A percentile compares a stretch with the other conserved stretches of the same genome.
Conservation (phyloP, 768 basidiomycete species). For the Naganishia kalamii region DNA sequence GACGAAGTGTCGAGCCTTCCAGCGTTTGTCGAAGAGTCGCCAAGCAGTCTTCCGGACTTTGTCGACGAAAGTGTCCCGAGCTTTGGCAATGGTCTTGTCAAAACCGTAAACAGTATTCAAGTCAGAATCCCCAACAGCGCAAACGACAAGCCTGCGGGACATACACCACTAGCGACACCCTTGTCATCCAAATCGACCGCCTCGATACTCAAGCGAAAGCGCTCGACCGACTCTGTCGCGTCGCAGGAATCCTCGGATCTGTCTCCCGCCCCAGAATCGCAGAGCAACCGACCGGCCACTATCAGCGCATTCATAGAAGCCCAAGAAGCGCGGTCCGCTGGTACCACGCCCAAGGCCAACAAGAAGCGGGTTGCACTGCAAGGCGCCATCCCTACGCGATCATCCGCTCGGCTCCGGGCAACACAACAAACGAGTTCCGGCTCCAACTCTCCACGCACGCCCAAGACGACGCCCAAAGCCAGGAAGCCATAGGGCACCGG, state of each 20-base stretch:
- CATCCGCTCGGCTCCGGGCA: neutral
- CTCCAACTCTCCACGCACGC: neutral
- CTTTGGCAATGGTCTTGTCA: neutral
- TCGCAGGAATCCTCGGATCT: conserved; percentile 16
- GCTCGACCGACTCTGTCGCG: neutral
- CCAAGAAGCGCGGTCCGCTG: neutral
- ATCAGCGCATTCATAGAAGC: neutral
- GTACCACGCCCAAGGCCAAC: neutral
- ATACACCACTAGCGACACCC: neutral
- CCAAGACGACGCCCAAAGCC: neutral
- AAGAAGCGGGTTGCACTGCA: neutral
- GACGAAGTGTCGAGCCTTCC: neutral
- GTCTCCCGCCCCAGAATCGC: conserved; percentile 10
- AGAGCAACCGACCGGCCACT: neutral
- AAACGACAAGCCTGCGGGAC: neutral
- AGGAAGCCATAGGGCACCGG: neutral
- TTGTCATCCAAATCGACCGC: neutral
- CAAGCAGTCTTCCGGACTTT: conserved; percentile 1
- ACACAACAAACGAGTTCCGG: neutral
- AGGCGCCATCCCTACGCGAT: neutral
- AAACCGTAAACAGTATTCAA: neutral
- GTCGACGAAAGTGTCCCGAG: neutral
- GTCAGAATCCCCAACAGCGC: neutral
- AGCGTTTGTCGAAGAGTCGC: neutral
- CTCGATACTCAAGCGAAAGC: conserved; percentile 12